Evolutionary conservation across 768 basidiomycete genomes (phyloP).

Genomic region (Artomyces pyxidatus): DNA sequence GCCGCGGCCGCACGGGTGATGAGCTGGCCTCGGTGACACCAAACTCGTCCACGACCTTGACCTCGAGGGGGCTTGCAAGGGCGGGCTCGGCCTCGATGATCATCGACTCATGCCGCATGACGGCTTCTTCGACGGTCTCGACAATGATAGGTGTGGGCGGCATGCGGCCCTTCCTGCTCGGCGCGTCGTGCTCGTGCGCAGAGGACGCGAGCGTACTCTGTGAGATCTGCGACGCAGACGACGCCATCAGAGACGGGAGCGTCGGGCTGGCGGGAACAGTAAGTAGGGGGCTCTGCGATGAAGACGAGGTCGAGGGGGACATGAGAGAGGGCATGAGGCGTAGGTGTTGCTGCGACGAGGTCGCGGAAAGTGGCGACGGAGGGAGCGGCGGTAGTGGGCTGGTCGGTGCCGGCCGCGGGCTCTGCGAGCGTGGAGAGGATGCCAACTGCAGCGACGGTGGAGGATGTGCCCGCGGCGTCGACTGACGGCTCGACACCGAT

Average conservation of each 20-base stretch:
- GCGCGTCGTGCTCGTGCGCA: neutral
- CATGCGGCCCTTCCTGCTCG: neutral
- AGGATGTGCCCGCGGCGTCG: too few species aligned
- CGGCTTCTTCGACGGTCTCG: slow-evolving; percentile 5
- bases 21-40: neutral
- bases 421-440: too few species aligned
- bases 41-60: neutral
- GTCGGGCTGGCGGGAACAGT: slow-evolving; percentile 4
- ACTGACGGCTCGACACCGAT: too few species aligned
- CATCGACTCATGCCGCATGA: slow-evolving; percentile 4
- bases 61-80: neutral
- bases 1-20: neutral
- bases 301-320: neutral
- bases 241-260: slow-evolving; percentile 4
- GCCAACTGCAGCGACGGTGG: too few species aligned
- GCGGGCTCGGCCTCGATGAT: slow-evolving; percentile 4
- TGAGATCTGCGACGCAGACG: slow-evolving; percentile 7
- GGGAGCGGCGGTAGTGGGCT: neutral
- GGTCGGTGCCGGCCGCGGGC: neutral
- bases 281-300: neutral
- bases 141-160: neutral
- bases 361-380: neutral
- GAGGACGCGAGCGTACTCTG: neutral
- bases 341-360: neutral
- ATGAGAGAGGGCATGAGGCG: neutral